These are phyloP conservation scores for Coriolopsis trogii DNA, from an alignment of 1,284 basidiomycete genomes.

Conservation along the genomic window DNA sequence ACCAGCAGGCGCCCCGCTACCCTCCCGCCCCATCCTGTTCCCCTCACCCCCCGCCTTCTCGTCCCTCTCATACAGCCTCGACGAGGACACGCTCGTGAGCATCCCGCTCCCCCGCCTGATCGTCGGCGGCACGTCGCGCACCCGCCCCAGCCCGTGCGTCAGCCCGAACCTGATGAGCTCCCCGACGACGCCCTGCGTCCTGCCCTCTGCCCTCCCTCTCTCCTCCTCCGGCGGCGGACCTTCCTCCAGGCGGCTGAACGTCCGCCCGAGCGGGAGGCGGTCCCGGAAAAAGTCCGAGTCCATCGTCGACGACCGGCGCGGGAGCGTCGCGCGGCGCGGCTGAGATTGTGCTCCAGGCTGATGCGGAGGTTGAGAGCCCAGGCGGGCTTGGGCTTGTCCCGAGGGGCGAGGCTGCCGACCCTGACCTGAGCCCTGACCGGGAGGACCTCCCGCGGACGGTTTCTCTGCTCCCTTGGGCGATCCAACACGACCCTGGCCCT, in stretches of 20 bases:
- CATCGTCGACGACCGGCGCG: slow-evolving; percentile 7
- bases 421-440: too few species aligned
- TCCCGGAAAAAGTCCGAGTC: slow-evolving; percentile 3
- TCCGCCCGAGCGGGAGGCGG: slow-evolving; percentile 5
- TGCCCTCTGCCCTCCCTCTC: not conserved
- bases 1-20: not conserved
- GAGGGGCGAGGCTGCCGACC: not conserved
- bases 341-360: too few species aligned
- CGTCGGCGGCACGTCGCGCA: not conserved
- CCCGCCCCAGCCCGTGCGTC: slow-evolving; percentile 6
- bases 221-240: not conserved
- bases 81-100: slow-evolving; percentile 4
- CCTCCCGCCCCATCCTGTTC: slow-evolving; percentile 3
- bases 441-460: too few species aligned
- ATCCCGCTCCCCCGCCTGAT: slow-evolving; percentile 1
- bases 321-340: too few species aligned
- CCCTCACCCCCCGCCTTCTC: not conserved
- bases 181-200: slow-evolving; percentile 16
- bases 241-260: slow-evolving; percentile 20
- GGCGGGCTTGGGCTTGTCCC: not conserved
- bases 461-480: not conserved
- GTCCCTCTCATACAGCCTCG: slow-evolving; percentile 13
- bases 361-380: not conserved
- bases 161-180: slow-evolving; percentile 19
- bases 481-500: not conserved